phyloP scores from a whole-genome alignment of 345 rosid species.

The Draba incana region DNA sequence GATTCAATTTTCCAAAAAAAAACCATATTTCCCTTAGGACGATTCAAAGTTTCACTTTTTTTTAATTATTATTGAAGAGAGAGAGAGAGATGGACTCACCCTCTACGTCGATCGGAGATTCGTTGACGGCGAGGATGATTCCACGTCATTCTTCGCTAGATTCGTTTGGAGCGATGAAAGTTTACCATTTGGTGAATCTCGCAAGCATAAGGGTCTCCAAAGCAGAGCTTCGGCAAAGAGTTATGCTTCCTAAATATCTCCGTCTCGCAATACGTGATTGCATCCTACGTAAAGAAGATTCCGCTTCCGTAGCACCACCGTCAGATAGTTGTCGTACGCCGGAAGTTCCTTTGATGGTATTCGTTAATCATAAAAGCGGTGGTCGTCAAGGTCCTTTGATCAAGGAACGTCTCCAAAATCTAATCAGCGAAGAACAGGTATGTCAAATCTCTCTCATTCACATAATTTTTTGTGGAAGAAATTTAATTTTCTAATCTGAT shows the following conservation, averaged over 20 bases:
- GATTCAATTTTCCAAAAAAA: neutral
- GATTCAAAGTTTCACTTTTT: constrained; percentile 16
- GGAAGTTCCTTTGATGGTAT: constrained; percentile 78
- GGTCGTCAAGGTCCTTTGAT: constrained; percentile 83
- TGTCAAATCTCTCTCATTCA: too few relatives aligned
- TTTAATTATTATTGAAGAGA: constrained; percentile 1
- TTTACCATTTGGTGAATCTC: constrained; percentile 67
- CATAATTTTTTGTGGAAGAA: too few relatives aligned
- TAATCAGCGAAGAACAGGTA: constrained; percentile 61
- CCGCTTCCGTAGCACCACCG: constrained; percentile 25
- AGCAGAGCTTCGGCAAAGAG: constrained; percentile 59
- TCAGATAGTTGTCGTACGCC: constrained; percentile 37
- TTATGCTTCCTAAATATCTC: constrained; percentile 70
- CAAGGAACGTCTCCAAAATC: constrained; percentile 65
- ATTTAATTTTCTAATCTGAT: neutral
- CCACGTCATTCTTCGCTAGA: constrained; percentile 67
- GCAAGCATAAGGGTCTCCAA: constrained; percentile 71
- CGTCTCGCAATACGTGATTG: constrained; percentile 66
- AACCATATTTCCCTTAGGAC: neutral
- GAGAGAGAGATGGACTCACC: constrained; percentile 54
- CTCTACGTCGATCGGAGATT: constrained; percentile 44
- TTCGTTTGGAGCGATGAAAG: constrained; percentile 50
- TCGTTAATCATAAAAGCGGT: constrained; percentile 82
- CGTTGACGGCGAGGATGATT: constrained; percentile 56
- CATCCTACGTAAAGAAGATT: constrained; percentile 54